phyloP scores from a whole-genome alignment of 148 eudicot genomes.

The Chenopodium berlandieri region DNA sequence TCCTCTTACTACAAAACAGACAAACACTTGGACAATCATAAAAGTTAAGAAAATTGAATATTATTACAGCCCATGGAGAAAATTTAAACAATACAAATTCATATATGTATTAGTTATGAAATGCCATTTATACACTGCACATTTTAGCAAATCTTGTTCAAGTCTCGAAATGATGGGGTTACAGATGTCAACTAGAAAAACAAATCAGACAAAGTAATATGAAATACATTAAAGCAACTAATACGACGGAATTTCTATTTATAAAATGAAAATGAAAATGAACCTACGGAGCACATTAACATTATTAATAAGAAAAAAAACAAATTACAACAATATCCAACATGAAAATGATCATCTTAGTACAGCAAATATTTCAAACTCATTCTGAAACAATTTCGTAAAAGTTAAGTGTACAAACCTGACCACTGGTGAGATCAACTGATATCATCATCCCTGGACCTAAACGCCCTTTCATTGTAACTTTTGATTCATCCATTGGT shows the following conservation, averaged over 20 bases:
- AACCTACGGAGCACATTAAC: not conserved
- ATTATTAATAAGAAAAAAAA: not conserved
- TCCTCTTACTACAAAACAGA: not conserved
- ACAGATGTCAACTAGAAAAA: not conserved
- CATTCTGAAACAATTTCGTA: not conserved
- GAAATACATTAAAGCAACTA: no score
- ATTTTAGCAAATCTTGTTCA: not conserved
- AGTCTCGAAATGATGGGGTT: not conserved
- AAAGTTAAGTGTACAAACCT: conserved; percentile 50
- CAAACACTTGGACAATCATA: not conserved
- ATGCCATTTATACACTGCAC: not conserved
- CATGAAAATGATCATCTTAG: not conserved
- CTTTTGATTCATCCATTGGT: conserved; percentile 94
- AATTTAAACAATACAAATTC: not conserved
- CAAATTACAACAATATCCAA: not conserved
- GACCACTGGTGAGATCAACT: conserved; percentile 83
- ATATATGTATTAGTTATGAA: not conserved
- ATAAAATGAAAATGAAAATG: not conserved
- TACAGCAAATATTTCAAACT: not conserved
- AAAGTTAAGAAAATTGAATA: not conserved
- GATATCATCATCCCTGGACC: conserved; percentile 99
- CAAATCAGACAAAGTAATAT: not conserved
- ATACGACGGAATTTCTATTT: no score
- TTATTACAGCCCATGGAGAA: not conserved
- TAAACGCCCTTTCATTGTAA: conserved; percentile 93